Evolutionary conservation across 2,329 filamentous ascomycete species (phyloP).

Genomic region (Hortaea werneckii): DNA sequence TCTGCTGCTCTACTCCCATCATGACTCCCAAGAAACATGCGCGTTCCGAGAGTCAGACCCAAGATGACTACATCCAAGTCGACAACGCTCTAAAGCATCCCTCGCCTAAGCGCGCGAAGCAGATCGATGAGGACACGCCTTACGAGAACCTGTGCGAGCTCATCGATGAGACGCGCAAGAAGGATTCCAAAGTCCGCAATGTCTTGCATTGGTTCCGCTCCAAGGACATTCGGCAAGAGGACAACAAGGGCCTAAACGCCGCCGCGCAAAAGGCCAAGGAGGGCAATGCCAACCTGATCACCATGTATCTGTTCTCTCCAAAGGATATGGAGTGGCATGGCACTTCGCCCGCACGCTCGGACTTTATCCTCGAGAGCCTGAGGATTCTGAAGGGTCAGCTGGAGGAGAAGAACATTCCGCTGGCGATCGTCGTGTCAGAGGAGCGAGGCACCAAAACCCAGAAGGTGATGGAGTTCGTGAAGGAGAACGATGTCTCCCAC

Average conservation of each 20-base stretch:
- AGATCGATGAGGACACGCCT: conserved; percentile 37
- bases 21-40: conserved; percentile 9
- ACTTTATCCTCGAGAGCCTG: conserved; percentile 39
- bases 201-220: conserved; percentile 44
- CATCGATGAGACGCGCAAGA: conserved; percentile 28
- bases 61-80: conserved; percentile 7
- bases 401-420: conserved; percentile 38
- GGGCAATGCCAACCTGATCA: conserved; percentile 33
- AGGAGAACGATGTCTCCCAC: conserved; percentile 36
- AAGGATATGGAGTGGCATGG: conserved; percentile 43
- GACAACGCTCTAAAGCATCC: conserved; percentile 30
- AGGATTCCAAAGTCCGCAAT: conserved; percentile 29
- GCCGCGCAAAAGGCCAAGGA: conserved; percentile 38
- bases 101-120: conserved; percentile 39
- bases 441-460: conserved; percentile 34
- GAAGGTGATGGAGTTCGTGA: conserved; percentile 33
- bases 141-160: conserved; percentile 32
- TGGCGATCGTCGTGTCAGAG: conserved; percentile 35
- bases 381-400: conserved; percentile 37
- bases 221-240: conserved; percentile 41
- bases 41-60: conserved; percentile 5
- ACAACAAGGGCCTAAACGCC: conserved; percentile 39
- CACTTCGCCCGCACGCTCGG: conserved; percentile 37
- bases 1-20: neutral
- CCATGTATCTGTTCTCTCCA: conserved; percentile 37